A percentile compares a stretch with the other conserved stretches of the same genome.
Conservation (phyloP, 2,329 filamentous ascomycete genomes). For the Aspergillus novoparasiticus region DNA sequence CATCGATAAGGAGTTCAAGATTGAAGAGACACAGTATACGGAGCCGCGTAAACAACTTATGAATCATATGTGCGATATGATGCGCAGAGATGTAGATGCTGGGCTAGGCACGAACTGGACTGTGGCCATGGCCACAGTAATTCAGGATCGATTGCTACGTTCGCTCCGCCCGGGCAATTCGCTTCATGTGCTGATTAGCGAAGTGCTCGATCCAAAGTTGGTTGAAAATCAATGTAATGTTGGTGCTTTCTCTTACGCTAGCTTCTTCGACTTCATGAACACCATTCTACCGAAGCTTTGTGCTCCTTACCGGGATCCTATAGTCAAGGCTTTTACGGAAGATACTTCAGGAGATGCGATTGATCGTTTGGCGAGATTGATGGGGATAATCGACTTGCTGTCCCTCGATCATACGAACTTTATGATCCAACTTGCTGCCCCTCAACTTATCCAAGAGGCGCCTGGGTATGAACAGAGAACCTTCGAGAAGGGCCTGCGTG, state of each 20-base stretch:
- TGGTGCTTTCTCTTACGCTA: slow-evolving; percentile 64
- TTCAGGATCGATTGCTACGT: slow-evolving; percentile 62
- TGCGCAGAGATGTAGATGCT: slow-evolving; percentile 59
- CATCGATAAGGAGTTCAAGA: slow-evolving; percentile 65
- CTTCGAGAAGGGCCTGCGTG: slow-evolving; percentile 58
- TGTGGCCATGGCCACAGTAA: slow-evolving; percentile 67
- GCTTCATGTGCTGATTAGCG: slow-evolving; percentile 62
- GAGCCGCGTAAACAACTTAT: slow-evolving; percentile 60
- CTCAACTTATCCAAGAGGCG: slow-evolving; percentile 62
- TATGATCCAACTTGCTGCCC: slow-evolving; percentile 62
- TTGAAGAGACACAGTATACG: slow-evolving; percentile 54
- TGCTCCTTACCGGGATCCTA: slow-evolving; percentile 63
- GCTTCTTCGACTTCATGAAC: slow-evolving; percentile 66
- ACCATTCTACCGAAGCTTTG: slow-evolving; percentile 65
- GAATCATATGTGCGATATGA: slow-evolving; percentile 60
- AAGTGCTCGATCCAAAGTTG: slow-evolving; percentile 61
- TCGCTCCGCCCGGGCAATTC: slow-evolving; percentile 63
- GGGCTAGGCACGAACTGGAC: slow-evolving; percentile 62
- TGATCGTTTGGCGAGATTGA: slow-evolving; percentile 64
- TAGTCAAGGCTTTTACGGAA: slow-evolving; percentile 59
- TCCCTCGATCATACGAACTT: slow-evolving; percentile 68
- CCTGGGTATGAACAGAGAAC: slow-evolving; percentile 63
- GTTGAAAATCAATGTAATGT: slow-evolving; percentile 61
- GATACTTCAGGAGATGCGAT: slow-evolving; percentile 59
- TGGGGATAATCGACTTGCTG: slow-evolving; percentile 64